Evolutionary conservation across 495 filamentous ascomycete genomes (phyloP), one percentile per base, ranked within the genome.

Genomic region (Aspergillus nidulans): DNA sequence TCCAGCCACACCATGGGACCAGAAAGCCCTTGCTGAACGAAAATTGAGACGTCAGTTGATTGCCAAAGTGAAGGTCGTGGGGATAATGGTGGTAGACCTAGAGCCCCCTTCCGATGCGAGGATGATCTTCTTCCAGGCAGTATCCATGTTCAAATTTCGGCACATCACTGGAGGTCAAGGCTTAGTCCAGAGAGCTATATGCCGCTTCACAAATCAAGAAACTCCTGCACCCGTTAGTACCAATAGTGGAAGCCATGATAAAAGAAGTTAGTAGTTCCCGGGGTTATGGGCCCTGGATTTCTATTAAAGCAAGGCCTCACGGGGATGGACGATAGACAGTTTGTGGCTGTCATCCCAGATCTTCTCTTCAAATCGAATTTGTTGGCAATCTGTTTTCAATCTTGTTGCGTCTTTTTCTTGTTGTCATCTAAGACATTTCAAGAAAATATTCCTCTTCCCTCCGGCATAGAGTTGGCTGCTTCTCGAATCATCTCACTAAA

Each of bases 1-100:
- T 48, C 21, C 40, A 40, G 32, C 53, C 53, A 48, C 53, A 28
- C 40, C 3, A 25, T 3, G 12, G 36, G 21, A 55, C 21, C 21
- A 16, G 48, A 41, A 13, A 28, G 4, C 38, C 10, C 28, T 24
- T 38, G 12, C 6, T 39, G 34, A 15, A 55, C 45, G 26, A 21
- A 49, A 34, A 44, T 49, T 54, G 19, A 51, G 56, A 46, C 51
- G 46, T 54, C 38, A 50, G 47, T 59, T 54, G 56, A 50, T 44
- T 49, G 47, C 20, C 51, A 30, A n/a, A 45, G 39, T 34, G 44
- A 26, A 50, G 38, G 51, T 41, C 47, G 40, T 38, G 30, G 28
- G 40, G 19, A 40, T 25, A 24, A 49, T 43, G 39, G 40, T 25
- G 20, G 39, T 34, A 51, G 47, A 38, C 10, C 36, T 39, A 25